Evolutionary conservation across 2,329 filamentous ascomycete species (phyloP), one percentile per base, ranked within the genome.

Genomic region (Falciphora oryzae): DNA sequence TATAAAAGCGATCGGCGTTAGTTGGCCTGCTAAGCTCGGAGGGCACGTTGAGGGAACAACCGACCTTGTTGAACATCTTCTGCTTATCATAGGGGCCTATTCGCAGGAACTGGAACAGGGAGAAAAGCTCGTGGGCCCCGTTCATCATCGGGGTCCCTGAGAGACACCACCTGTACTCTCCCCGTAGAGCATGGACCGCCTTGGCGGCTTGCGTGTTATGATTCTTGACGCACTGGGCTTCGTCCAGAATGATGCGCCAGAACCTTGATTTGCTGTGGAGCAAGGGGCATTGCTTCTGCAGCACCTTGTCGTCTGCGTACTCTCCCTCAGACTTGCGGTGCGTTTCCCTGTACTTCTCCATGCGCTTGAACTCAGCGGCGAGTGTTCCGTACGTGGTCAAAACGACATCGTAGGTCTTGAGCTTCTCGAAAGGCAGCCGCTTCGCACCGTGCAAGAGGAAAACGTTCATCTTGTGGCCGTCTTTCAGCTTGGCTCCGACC

Each of bases 141-240:
- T 97, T 97, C 89, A 95, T 95, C 89, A 94, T 93, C 0, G 91
- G 91, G 0, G 91, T 95, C 31, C 91, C 91, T 3, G 89, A 92
- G 74, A 94, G 83, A 71, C 89, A 92, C 78, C 91, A 88, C 61
- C 91, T 83, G 71, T 90, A 85, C 50, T 78, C 79, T 18, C 89
- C 79, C 66, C 83, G 77, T 22, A 95, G 75, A 14, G 77, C 73
- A 68, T 80, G 84, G 35, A 85, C 85, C 5, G 85, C 90, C 67
- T 81, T 80, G 1, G 89, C 84, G 6, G 82, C 77, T 67, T 85
- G 83, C 0, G 89, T 89, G 57, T 78, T 80, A 65, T 83, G 83
- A 71, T 93, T 94, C 78, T 94, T 94, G 78, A 94, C 91, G 71
- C 83, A 88, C 71, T 94, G 91, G 2, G 90, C 89, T 75, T 94